A percentile compares a stretch with the other conserved stretches of the same genome.
Conservation (phyloP, 2,329 filamentous ascomycete genomes). For the Waltergamsia citrina region DNA sequence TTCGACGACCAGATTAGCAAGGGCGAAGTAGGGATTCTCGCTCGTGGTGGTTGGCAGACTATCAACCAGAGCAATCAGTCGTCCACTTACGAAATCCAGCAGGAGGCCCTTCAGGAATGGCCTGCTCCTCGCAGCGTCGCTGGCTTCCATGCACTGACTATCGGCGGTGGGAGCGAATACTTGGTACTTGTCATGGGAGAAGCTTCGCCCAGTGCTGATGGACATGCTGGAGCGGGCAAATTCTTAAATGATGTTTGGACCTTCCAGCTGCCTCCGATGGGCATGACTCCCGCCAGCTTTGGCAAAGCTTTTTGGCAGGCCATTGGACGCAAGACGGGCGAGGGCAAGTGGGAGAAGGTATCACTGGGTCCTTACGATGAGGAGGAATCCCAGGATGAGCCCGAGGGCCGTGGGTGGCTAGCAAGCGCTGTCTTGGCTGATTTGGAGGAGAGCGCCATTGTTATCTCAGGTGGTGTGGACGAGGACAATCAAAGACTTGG, state of each 20-base stretch:
- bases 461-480: constrained; percentile 52
- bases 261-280: constrained; percentile 48
- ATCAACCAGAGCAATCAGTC: constrained; percentile 28
- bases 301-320: constrained; percentile 44
- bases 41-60: constrained; percentile 45
- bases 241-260: constrained; percentile 55
- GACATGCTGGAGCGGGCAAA: constrained; percentile 39
- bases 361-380: constrained; percentile 38
- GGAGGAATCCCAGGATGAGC: constrained; percentile 40
- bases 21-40: constrained; percentile 39
- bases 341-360: constrained; percentile 49
- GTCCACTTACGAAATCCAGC: constrained; percentile 23
- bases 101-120: constrained; percentile 27
- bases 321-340: constrained; percentile 41
- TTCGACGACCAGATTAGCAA: constrained; percentile 39
- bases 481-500: constrained; percentile 40
- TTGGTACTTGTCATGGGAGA: constrained; percentile 55
- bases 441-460: constrained; percentile 47
- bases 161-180: constrained; percentile 52
- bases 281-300: constrained; percentile 44
- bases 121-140: constrained; percentile 45
- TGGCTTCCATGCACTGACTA: constrained; percentile 43
- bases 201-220: constrained; percentile 34
- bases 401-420: constrained; percentile 46
- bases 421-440: constrained; percentile 47